Percentiles rank a stretch among this genome's conserved stretches.
These are phyloP conservation scores for Paramarasmius palmivorus DNA, from an alignment of 1,284 basidiomycete genomes.

Conservation along the genomic window DNA sequence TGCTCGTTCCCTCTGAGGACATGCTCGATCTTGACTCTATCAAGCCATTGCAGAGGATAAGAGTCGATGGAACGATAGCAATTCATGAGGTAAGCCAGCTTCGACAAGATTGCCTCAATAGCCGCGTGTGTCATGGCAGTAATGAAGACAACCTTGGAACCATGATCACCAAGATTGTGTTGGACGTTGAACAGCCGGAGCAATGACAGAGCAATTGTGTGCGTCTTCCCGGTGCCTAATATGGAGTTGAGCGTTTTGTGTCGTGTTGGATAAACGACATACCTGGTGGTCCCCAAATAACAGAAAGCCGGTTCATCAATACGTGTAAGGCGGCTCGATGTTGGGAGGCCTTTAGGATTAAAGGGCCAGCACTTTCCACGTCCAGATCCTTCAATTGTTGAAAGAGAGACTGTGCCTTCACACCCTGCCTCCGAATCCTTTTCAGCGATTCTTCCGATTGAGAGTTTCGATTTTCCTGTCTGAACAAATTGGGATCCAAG, in stretches of 20 bases:
- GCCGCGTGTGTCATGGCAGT: slow-evolving; percentile 53
- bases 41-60: slow-evolving; percentile 39
- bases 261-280: slow-evolving; percentile 6
- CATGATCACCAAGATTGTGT: slow-evolving; percentile 25
- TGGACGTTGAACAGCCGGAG: slow-evolving; percentile 44
- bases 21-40: slow-evolving; percentile 38
- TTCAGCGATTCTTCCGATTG: slow-evolving; percentile 23
- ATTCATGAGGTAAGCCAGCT: slow-evolving; percentile 35
- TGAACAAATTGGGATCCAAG: slow-evolving; percentile 39
- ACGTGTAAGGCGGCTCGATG: slow-evolving; percentile 42
- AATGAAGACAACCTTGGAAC: slow-evolving; percentile 40
- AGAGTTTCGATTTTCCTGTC: slow-evolving; percentile 18
- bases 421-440: slow-evolving; percentile 27
- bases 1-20: slow-evolving; percentile 41
- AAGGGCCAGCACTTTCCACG: slow-evolving; percentile 29
- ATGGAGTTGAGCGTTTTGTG: neutral
- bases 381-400: slow-evolving; percentile 34
- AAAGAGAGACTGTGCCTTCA: slow-evolving; percentile 37
- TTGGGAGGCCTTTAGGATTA: slow-evolving; percentile 46
- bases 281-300: slow-evolving; percentile 52
- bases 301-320: slow-evolving; percentile 40
- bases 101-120: slow-evolving; percentile 44
- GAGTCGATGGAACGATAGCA: slow-evolving; percentile 37
- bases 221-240: slow-evolving; percentile 50
- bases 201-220: slow-evolving; percentile 47